Base-by-base conservation (phyloP, 352 stramenopile species). In the Phytophthora quininea region DNA sequence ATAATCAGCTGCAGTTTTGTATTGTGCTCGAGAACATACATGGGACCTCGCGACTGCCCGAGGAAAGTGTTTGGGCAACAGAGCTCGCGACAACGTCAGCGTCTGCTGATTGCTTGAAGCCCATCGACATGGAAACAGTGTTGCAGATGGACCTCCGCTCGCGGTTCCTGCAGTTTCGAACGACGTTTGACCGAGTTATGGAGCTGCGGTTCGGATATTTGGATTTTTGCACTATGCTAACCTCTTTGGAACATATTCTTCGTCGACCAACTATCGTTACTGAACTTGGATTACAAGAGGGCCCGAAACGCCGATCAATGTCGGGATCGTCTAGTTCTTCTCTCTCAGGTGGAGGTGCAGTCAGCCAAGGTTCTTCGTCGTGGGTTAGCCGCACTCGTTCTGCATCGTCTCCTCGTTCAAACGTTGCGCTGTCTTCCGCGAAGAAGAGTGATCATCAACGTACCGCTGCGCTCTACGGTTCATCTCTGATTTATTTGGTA, bases 191-290 rank as follows among this genome's bases (percentile, higher is more conserved):
- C 58, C 80, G 82, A 4, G 80, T 93, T 29, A 82, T 96, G 64
- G 84, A 94, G 35, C 64, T 96, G 31, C 82, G 88, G 8, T 96
- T 94, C 42, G 88, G 88, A 1, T 96, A 96, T 54, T 60, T 96
- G 63, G 88, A 96, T 46, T 91, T 92, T 24, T 91, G 77, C 53
- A 91, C 86, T 3, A 72, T 91, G 8, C 65, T 88, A 6, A 75
- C 74, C 27, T 82, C 86, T 4, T 51, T 96, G 8, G 78, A 91
- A 37, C 76, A 84, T 54, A 89, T 90, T 14, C 51, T 89, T 9
- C 64, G 63, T 12, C 79, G 73, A 47, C 73, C 84, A 49, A 56
- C 50, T 14, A 58, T 57, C 29, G 37, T 50, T 9, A 50, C 58
- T 11, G 55, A 56, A 31, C 43, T 43, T 31, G 65, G 24, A 37